These are phyloP conservation scores for Perilla frutescens DNA, from an alignment of 257 asterid species.

Conservation along the genomic window DNA sequence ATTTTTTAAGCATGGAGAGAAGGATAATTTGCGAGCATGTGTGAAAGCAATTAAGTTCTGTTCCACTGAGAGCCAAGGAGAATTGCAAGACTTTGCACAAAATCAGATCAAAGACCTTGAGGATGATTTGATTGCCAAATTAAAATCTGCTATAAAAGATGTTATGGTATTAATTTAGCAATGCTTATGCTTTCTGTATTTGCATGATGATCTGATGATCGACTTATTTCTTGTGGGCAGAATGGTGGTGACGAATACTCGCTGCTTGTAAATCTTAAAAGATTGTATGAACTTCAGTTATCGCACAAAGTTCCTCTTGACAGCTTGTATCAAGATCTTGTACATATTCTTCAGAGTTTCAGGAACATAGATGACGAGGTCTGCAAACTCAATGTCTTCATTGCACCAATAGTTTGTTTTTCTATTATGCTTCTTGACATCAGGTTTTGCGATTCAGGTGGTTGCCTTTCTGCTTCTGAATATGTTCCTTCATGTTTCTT, in stretches of 20 bases:
- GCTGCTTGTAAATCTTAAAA: constrained; percentile 84
- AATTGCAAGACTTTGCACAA: constrained; percentile 79
- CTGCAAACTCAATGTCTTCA: constrained; percentile 29
- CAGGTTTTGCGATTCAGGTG: constrained; percentile 60
- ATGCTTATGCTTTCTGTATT: constrained; percentile 24
- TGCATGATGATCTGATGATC: constrained; percentile 34
- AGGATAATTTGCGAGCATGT: constrained; percentile 91
- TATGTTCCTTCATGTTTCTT: constrained; percentile 90
- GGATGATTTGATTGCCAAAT: constrained; percentile 73
- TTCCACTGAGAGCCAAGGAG: constrained; percentile 86
- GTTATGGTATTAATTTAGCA: constrained; percentile 61
- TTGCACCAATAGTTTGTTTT: constrained; percentile 19
- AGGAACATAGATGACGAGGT: constrained; percentile 92
- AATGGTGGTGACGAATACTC: constrained; percentile 94
- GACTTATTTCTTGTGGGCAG: constrained; percentile 54
- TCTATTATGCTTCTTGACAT: constrained; percentile 35
- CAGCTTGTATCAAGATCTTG: constrained; percentile 71
- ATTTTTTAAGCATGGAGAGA: constrained; percentile 82
- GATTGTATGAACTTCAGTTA: constrained; percentile 89
- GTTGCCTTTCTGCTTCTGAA: constrained; percentile 82
- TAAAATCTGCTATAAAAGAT: constrained; percentile 84
- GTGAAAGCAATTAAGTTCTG: constrained; percentile 85
- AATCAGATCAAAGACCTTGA: constrained; percentile 78
- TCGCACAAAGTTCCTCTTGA: constrained; percentile 65
- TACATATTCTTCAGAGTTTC: constrained; percentile 63